Base-by-base conservation (phyloP, 148 eudicot species). In the Camellia sinensis region DNA sequence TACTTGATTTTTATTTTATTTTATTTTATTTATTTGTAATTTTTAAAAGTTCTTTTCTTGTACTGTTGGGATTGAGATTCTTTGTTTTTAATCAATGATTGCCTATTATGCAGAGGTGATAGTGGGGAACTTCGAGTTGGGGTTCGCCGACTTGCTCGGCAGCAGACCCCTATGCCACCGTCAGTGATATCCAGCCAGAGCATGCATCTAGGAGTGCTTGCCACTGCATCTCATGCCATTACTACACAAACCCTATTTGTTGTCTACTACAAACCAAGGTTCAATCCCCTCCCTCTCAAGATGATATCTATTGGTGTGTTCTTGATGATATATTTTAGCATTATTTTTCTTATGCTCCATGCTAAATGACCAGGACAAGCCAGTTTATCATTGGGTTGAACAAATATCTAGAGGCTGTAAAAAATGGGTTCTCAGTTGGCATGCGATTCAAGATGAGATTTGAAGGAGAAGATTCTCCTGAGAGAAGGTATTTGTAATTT, bases 131-230 rank as follows among this genome's bases (percentile, higher is more conserved):
- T 93, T 6, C 85, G 93, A 67, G 99, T 95, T 79, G 99, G 99
- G 6, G 91, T 95, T 40, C 85, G 97, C 63, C 85, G 94, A 66
- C 86, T 80, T 80, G 89, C 87, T 56, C 87, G 88, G 46, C 98
- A 91, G 71, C 93, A 83, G 37, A 92, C 85, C 84, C 75, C 92
- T 12, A 91, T 93, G 93, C 97, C 93, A 3, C 76, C 97, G 8
- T 95, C 97, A 18, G 98, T 95, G 46, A 91, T 95, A 67, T 95
- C 98, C n/a, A 90, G 97, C 86, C 93, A 91, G 77, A 95, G 97
- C 85, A 95, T 95, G 98, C 98, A 95, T 82, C 88, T 95, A 22
- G 98, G 98, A 41, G 97, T 95, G 19, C 96, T 95, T 59, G 98
- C 98, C 53, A 90, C 97, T 73, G 98, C 97, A 57, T 88, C 90